Evolutionary conservation across 164 flowering plant species (phyloP), one percentile per base, ranked within the genome.

Genomic region (Sextonia rubra): DNA sequence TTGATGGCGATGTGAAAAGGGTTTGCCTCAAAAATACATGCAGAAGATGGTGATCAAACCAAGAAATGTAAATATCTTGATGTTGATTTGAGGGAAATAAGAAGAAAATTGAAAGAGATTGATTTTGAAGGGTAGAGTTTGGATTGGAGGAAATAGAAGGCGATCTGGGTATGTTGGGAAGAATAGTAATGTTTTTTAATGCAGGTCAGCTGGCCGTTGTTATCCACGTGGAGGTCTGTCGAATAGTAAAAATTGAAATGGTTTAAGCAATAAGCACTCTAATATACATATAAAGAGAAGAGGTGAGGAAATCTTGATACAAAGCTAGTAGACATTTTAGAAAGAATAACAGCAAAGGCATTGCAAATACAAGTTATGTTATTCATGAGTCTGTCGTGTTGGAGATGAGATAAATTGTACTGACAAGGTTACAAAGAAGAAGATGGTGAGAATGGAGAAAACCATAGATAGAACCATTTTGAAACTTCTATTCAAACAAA

Each of bases 21-120:
- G 75, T 68, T 85, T 71, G 17, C 58, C 85, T 77, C 60, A 49
- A 75, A 79, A 79, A 37, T 81, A 79, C 80, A 85, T 63, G 55
- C 68, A 73, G 79, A 80, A 84, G 80, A 81, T 75, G 83, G 78
- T 71, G 78, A 72, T 74, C 69, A 4, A 74, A 60, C 32, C 71
- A 61, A 75, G 71, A 29, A 66, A 73, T 20, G 66, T 62, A 66
- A 58, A 73, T 61, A 29, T 63, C 18, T 12, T 12, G 60, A 47
- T 52, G 27, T 68, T 49, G 60, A 68, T 15, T 68, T 68, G 60
- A 68, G 24, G 30, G 48, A 22, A 49, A 9, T 9, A 11, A 25
- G 60, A 17, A 64, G 29, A 30, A 12, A 18, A 32, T n/a, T 64
- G 67, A 18, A 64, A 18, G 26, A 60, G 66, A 64, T 26, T 64